Percentiles rank a stretch among this genome's conserved stretches.
phyloP scores from a whole-genome alignment of 441 rosid species.

The Manihot esculenta region DNA sequence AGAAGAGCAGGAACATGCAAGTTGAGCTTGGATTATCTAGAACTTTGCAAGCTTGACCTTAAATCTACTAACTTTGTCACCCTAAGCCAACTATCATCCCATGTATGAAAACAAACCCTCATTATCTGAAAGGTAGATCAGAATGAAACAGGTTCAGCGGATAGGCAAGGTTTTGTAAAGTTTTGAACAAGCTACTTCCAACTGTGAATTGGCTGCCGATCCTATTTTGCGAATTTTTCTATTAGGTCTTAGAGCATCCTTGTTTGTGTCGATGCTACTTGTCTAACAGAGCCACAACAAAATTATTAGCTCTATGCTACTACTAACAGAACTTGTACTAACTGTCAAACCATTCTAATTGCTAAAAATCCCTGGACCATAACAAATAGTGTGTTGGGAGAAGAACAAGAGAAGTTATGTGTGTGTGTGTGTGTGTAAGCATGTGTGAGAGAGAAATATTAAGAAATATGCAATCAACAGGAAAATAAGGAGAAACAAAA shows the following conservation, averaged over 20 bases:
- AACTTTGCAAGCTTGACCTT: too few species aligned
- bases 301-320: background rate
- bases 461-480: background rate
- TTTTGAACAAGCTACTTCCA: background rate
- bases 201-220: conserved; percentile 3
- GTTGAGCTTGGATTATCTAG: too few species aligned
- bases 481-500: background rate
- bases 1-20: too few species aligned
- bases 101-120: too few species aligned
- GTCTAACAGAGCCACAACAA: conserved; percentile 1
- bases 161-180: too few species aligned
- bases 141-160: too few species aligned
- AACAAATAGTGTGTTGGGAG: background rate
- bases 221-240: background rate
- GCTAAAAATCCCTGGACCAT: background rate
- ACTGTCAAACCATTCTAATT: background rate
- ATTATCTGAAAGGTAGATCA: too few species aligned
- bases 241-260: background rate
- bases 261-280: background rate
- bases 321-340: background rate
- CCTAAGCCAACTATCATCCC: too few species aligned
- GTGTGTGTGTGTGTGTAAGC: background rate
- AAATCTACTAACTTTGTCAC: too few species aligned
- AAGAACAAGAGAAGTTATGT: too few species aligned
- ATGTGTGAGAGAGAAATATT: background rate